Evolutionary conservation across 2,329 filamentous ascomycete genomes (phyloP).

Genomic region (Cordyceps cicadae): DNA sequence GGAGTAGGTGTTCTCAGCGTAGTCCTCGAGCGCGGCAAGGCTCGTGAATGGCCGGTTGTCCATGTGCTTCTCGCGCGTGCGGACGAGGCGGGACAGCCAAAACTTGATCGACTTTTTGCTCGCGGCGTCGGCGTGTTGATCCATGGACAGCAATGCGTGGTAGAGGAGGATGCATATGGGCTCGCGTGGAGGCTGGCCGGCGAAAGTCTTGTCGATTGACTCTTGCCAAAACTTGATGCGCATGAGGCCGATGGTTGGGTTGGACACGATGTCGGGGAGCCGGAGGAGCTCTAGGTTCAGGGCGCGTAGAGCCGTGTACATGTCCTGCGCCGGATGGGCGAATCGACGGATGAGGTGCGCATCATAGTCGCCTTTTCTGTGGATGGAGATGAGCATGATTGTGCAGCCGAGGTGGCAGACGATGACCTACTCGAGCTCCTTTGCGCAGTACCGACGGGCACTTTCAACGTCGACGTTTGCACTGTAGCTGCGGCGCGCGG

Average conservation of each 20-base stretch:
- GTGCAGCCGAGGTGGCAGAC: neutral
- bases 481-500: conserved; percentile 33
- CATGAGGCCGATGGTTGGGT: conserved; percentile 75
- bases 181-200: conserved; percentile 74
- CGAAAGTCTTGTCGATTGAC: conserved; percentile 67
- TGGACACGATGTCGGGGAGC: conserved; percentile 83
- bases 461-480: conserved; percentile 44
- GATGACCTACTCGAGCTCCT: conserved; percentile 40
- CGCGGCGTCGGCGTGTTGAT: conserved; percentile 30
- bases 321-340: conserved; percentile 61
- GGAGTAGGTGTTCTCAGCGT: conserved; percentile 91
- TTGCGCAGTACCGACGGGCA: conserved; percentile 45
- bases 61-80: conserved; percentile 72
- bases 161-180: conserved; percentile 81
- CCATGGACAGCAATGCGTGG: conserved; percentile 58
- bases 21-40: conserved; percentile 68
- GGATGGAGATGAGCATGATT: neutral
- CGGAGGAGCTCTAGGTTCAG: conserved; percentile 89
- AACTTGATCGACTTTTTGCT: conserved; percentile 52
- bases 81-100: conserved; percentile 71
- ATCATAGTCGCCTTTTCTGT: conserved; percentile 78
- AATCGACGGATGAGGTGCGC: conserved; percentile 82
- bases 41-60: conserved; percentile 73
- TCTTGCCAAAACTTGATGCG: conserved; percentile 96
- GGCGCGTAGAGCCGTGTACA: conserved; percentile 82